Evolutionary conservation across 768 basidiomycete genomes (phyloP), one percentile per base, ranked within the genome.

Genomic region (Tylopilus balloui): DNA sequence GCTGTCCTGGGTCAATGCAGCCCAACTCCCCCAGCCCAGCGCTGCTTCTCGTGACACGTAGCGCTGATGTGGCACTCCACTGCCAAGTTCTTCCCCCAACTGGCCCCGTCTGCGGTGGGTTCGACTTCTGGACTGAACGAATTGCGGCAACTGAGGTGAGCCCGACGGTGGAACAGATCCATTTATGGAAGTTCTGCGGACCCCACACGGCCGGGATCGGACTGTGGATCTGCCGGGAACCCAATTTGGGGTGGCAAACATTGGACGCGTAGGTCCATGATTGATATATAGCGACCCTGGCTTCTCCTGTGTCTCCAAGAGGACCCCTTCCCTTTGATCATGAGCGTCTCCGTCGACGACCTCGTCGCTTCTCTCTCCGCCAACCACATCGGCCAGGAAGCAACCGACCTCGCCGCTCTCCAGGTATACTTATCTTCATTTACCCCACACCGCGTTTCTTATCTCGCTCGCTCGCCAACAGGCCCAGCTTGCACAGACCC

Each of bases 311-410:
- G 37, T 47, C 48, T 27, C 47, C 27, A 24, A 10, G 8, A 31
- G 1, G 20, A 29, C 19, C 21, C 31, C 25, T 19, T 27, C 38
- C 50, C 32, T n/a, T 11, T 44, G 44, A 57, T 50, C 51, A 78
- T 78, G 77, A 75, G 66, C 54, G 41, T 74, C 50, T 71, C 77
- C 39, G 67, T 78, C 31, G 76, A 78, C 61, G 76, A 78, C 68
- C 78, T 78, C 58, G 71, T 78, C 45, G 68, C 75, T 19, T 77
- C 76, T 11, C 54, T 78, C 57, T 69, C 64, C 36, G 57, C 71
- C 2, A 74, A 69, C 60, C 76, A 78, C 69, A 75, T 78, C 60
- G 75, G 75, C 51, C 78, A 78, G 55, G 76, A 78, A 56, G 75
- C 75, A n/a, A 68, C 71, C 13, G 78, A 78, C 64, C 68, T 78